A percentile compares a stretch with the other conserved stretches of the same genome.
Evolutionary conservation across 2,329 filamentous ascomycete genomes (phyloP).

Genomic region (Aspergillus brasiliensis): DNA sequence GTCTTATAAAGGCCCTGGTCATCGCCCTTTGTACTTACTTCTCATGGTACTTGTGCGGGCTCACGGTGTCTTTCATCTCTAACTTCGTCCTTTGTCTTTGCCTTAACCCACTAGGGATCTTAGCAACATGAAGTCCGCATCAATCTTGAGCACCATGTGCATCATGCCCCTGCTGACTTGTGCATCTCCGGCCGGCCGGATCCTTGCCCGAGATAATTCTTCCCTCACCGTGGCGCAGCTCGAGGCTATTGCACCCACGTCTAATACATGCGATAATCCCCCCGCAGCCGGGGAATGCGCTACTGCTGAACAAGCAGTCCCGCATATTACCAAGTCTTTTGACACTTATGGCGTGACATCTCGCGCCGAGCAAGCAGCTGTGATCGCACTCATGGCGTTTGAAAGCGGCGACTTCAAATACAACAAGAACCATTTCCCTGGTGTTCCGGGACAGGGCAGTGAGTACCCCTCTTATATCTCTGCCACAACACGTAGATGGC

Average conservation of each 20-base stretch:
- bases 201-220: background rate
- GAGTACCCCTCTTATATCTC: slow-evolving; percentile 5
- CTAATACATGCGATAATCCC: slow-evolving; percentile 55
- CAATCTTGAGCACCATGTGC: slow-evolving; percentile 12
- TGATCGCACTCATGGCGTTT: slow-evolving; percentile 70
- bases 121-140: slow-evolving; percentile 14
- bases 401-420: slow-evolving; percentile 72
- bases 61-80: slow-evolving; percentile 1
- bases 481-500: background rate
- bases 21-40: background rate
- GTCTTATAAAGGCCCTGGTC: slow-evolving; percentile 8
- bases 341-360: slow-evolving; percentile 57
- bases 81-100: slow-evolving; percentile 6
- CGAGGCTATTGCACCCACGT: slow-evolving; percentile 57
- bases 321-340: slow-evolving; percentile 60
- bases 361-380: slow-evolving; percentile 65
- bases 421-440: slow-evolving; percentile 46
- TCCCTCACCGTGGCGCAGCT: slow-evolving; percentile 33
- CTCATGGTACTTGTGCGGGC: background rate
- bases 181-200: slow-evolving; percentile 1
- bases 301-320: slow-evolving; percentile 64
- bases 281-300: slow-evolving; percentile 61
- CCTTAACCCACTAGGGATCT: slow-evolving; percentile 1
- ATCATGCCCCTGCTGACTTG: slow-evolving; percentile 20
- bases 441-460: slow-evolving; percentile 19